Conservation (phyloP, 2,329 filamentous ascomycete species). For the Waltergamsia citrina region DNA sequence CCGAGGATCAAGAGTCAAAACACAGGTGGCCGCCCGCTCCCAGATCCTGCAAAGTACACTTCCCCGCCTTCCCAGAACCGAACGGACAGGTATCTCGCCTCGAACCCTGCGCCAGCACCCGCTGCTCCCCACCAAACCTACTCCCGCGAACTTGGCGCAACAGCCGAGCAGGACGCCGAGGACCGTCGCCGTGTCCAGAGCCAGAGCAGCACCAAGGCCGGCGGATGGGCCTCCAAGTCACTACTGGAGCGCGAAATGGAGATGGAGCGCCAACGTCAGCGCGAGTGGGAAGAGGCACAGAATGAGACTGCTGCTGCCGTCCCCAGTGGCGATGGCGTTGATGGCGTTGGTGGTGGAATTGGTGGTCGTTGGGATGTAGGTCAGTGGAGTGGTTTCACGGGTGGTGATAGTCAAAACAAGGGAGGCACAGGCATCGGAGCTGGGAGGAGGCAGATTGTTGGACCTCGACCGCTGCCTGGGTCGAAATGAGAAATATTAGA, state of each 20-base stretch:
- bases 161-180: constrained; percentile 53
- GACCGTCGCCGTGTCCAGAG: constrained; percentile 49
- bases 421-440: constrained; percentile 58
- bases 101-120: constrained; percentile 44
- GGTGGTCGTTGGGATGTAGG: constrained; percentile 66
- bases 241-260: constrained; percentile 76
- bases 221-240: constrained; percentile 56
- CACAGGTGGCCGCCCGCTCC: constrained; percentile 14
- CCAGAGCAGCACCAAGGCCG: constrained; percentile 52
- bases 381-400: constrained; percentile 66
- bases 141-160: constrained; percentile 42
- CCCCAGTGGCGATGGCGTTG: constrained; percentile 39
- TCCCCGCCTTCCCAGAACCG: constrained; percentile 27
- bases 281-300: constrained; percentile 73
- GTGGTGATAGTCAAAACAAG: constrained; percentile 65
- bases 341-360: constrained; percentile 58
- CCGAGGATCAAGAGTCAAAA: constrained; percentile 24
- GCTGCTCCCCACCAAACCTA: constrained; percentile 33
- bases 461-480: constrained; percentile 57
- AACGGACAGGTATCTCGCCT: constrained; percentile 48
- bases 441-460: constrained; percentile 68
- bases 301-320: constrained; percentile 49
- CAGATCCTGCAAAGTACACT: constrained; percentile 8
- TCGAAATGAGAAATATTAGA: constrained; percentile 8
- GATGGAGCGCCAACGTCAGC: constrained; percentile 64